phyloP scores from a whole-genome alignment of 2,329 filamentous ascomycete genomes.

The Cladophialophora immunda region DNA sequence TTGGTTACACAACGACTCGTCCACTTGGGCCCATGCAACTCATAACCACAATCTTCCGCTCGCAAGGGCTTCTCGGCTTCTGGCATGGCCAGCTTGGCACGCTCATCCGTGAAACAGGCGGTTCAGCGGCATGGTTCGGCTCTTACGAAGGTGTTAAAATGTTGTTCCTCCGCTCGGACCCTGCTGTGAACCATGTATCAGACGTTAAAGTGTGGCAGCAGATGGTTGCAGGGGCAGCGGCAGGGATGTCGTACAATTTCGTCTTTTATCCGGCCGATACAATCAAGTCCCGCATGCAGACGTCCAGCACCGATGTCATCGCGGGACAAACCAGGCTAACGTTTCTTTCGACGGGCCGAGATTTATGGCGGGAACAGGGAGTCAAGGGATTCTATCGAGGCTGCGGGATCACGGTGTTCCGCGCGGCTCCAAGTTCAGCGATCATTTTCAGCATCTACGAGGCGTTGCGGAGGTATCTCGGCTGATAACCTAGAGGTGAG shows the following conservation, averaged over 20 bases:
- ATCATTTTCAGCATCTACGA: constrained; percentile 98
- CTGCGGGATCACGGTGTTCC: constrained; percentile 89
- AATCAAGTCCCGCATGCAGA: constrained; percentile 97
- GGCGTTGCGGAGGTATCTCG: constrained; percentile 75
- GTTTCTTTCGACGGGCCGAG: constrained; percentile 73
- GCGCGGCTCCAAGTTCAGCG: constrained; percentile 93
- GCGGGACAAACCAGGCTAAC: constrained; percentile 55
- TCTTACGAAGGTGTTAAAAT: constrained; percentile 82
- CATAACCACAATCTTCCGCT: constrained; percentile 79
- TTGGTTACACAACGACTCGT: constrained; percentile 53
- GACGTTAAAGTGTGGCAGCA: constrained; percentile 82
- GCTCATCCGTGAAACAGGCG: constrained; percentile 90
- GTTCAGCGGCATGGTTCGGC: constrained; percentile 94
- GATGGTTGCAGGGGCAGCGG: constrained; percentile 83
- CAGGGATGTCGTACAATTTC: constrained; percentile 95
- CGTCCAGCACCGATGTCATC: constrained; percentile 48
- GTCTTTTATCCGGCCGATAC: constrained; percentile 97
- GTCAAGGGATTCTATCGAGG: constrained; percentile 88
- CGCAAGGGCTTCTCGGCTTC: constrained; percentile 84
- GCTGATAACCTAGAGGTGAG: constrained; percentile 37
- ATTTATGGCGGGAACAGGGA: constrained; percentile 84
- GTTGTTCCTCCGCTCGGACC: constrained; percentile 70
- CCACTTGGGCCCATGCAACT: constrained; percentile 71
- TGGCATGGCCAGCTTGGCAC: constrained; percentile 97
- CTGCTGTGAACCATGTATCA: constrained; percentile 40